Evolutionary conservation across 2,329 filamentous ascomycete species (phyloP).

Genomic region (Zalaria sp.): DNA sequence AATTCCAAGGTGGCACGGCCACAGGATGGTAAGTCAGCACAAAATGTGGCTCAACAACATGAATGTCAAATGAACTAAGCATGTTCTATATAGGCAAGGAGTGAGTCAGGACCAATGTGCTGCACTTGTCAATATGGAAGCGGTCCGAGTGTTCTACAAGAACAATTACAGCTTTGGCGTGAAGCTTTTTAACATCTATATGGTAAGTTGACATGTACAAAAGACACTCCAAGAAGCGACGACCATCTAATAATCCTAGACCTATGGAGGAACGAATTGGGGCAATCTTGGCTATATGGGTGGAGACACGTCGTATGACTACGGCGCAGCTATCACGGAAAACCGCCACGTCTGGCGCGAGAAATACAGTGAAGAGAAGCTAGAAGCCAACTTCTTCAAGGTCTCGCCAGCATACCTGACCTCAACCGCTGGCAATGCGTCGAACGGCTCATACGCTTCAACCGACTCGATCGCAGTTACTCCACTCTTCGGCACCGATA

Average conservation of each 20-base stretch:
- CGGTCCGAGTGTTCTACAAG: slow-evolving; percentile 68
- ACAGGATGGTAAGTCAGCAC: too few relatives aligned
- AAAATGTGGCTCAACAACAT: too few relatives aligned
- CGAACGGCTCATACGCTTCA: slow-evolving; percentile 36
- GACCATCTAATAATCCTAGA: slow-evolving; percentile 12
- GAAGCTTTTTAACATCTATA: slow-evolving; percentile 55
- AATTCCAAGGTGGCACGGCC: too few relatives aligned
- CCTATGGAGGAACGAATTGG: slow-evolving; percentile 71
- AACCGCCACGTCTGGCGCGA: slow-evolving; percentile 54
- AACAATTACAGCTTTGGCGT: slow-evolving; percentile 53
- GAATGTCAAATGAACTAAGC: too few relatives aligned
- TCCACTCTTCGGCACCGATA: slow-evolving; percentile 39
- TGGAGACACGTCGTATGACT: slow-evolving; percentile 43
- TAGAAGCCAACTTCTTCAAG: slow-evolving; percentile 61
- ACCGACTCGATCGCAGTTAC: slow-evolving; percentile 44
- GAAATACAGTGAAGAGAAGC: slow-evolving; percentile 68
- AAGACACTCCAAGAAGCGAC: too few relatives aligned
- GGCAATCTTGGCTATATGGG: slow-evolving; percentile 60
- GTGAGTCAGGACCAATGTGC: slow-evolving; percentile 58
- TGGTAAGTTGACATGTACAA: slow-evolving; percentile 23
- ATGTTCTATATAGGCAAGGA: slow-evolving; percentile 56
- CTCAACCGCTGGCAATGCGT: slow-evolving; percentile 37
- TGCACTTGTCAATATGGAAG: slow-evolving; percentile 54
- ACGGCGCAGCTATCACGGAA: slow-evolving; percentile 51
- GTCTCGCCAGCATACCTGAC: slow-evolving; percentile 57